Conservation (phyloP, 441 rosid species). For the Cnidoscolus chayamansa region DNA sequence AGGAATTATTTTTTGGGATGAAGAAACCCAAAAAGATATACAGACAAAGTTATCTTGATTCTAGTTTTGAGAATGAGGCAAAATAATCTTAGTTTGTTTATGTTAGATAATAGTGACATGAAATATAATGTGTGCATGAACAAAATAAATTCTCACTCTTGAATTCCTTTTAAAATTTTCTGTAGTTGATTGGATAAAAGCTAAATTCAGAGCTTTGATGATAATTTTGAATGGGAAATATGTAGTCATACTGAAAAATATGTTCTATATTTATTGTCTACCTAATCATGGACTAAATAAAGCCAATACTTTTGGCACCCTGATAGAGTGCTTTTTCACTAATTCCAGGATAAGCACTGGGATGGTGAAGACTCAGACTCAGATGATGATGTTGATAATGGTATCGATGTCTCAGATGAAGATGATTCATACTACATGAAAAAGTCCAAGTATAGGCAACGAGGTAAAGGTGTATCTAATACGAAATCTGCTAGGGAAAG, state of each 20-base stretch:
- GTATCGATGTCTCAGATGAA: conserved; percentile 60
- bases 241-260: neutral
- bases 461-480: conserved; percentile 51
- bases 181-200: neutral
- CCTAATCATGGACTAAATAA: neutral
- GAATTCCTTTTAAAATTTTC: neutral
- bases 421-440: conserved; percentile 67
- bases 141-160: neutral
- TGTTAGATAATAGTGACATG: no score
- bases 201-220: no score
- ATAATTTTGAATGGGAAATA: neutral
- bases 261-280: neutral
- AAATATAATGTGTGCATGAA: no score
- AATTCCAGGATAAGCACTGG: conserved; percentile 69
- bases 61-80: neutral
- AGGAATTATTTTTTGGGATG: neutral
- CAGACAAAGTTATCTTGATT: neutral
- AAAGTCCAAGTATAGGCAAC: conserved; percentile 62
- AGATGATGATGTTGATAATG: conserved; percentile 64
- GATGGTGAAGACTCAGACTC: conserved; percentile 75
- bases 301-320: neutral
- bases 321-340: conserved; percentile 22
- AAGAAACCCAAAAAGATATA: neutral
- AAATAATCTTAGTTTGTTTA: no score
- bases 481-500: conserved; percentile 48